Evolutionary conservation across 192 early-diverging fungal species (phyloP), one percentile per base, ranked within the genome.

Genomic region (Podochytrium sp.): DNA sequence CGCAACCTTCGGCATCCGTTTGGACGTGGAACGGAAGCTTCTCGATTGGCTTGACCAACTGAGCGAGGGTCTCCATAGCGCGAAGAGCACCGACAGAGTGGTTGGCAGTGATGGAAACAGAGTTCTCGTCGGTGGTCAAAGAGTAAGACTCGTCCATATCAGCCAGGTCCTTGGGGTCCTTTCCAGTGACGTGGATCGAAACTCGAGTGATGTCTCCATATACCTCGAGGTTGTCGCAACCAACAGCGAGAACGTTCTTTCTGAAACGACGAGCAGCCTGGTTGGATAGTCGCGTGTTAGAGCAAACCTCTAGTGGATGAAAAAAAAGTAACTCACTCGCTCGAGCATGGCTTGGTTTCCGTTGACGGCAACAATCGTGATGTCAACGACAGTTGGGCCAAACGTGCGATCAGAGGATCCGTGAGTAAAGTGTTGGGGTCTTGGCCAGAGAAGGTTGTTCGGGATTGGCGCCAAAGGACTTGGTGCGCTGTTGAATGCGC

Each of bases 1-100:
- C 49, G 42, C 72, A 74, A 1, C 43, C 72, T 92, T 60, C 74
- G 92, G 93, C 38, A 86, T 85, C 58, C 88, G 87, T 16, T 90
- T 93, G 14, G 0, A 60, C 53, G 27, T 59, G 32, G 50, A 59
- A 60, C 7, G 70, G 57, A 0, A 47, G 27, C 37, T 37, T 53
- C 70, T 57, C 18, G 25, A 16, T 32, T 35, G 61, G 38, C 52
- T 35, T 78, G 55, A 92, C 49, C 32, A 94, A 59, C 71, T 94
- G 93, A 29, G 88, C 84, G 59, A 90, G 87, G 6, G 91, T 92
- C 74, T 91, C 89, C 4, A 93, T 78, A 10, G 81, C 91, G 47
- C 89, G 89, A 43, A 93, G 70, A 10, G 92, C 93, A 27, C 93
- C 93, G 39, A 84, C 88, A 47, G 86, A 76, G 3, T 87, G 88